These are phyloP conservation scores for Geranium incanum DNA, from an alignment of 441 rosid species.

Conservation along the genomic window DNA sequence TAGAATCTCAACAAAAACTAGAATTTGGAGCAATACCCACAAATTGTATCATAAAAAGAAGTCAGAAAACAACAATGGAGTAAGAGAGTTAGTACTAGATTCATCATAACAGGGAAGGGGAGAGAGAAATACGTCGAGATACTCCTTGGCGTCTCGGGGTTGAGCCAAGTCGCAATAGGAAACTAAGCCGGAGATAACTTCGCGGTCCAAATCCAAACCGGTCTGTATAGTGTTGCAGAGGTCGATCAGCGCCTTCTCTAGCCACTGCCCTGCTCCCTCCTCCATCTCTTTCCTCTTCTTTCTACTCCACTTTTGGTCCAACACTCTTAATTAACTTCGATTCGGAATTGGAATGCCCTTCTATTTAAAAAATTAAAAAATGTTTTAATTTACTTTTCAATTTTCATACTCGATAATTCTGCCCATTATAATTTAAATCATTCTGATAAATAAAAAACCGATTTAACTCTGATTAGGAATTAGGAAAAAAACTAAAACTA, in stretches of 20 bases:
- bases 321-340: no score
- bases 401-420: no score
- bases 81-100: not conserved
- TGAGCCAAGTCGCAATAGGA: constrained; percentile 87
- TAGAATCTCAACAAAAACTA: not conserved
- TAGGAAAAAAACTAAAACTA: no score
- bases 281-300: constrained; percentile 34
- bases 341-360: no score
- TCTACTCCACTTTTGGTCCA: not conserved
- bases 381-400: no score
- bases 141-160: constrained; percentile 87
- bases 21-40: not conserved
- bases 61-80: not conserved
- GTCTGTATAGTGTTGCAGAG: constrained; percentile 51
- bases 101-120: not conserved
- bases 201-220: constrained; percentile 72
- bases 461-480: no score
- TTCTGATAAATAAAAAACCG: no score
- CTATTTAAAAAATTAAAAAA: no score
- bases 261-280: constrained; percentile 56
- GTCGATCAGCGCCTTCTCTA: constrained; percentile 62
- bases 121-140: constrained; percentile 58
- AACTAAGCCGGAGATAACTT: constrained; percentile 74
- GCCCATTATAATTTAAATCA: no score
- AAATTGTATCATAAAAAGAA: not conserved